Base-by-base conservation (phyloP, 768 basidiomycete species). In the Xerocomus potaroensis region DNA sequence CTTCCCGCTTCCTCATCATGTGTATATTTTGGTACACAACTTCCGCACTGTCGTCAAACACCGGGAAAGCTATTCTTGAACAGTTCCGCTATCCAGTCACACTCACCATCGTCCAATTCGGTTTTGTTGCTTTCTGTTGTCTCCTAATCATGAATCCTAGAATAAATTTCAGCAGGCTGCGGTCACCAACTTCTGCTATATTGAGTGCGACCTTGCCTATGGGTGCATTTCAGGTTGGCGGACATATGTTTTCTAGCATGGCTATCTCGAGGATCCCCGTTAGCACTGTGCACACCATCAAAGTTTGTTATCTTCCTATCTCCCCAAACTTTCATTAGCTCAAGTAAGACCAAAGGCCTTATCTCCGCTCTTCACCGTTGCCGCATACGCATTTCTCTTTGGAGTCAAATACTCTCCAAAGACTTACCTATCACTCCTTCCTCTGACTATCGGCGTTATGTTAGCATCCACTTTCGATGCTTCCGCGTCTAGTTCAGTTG, bases 251-350 rank as follows among this genome's bases (percentile, higher is more conserved):
- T 65, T 93, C 93, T 15, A 95, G 92, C 57, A 85, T 99, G 71
- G 96, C 96, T 10, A 99, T 97, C 43, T 91, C 93, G 40, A 77
- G 92, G 41, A 95, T 97, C 50, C 91, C 89, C 3, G 96, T 99
- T 49, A 92, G 89, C 71, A 99, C 96, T 0, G 93, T 97, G 12
- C 96, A 99, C 66, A 98, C 95, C 38, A 97, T 98, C 69, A 99
- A 99, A 84, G 95, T 95, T 76, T 40, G 38, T 40, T 31, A 10
- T 9, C 45, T 24, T 31, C 27, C 41, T 23, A 14, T 32, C 24
- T 40, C 45, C 15, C 45, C 10, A 7, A 45, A 16, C 35, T 16
- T 30, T 40, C 24, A 33, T 45, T 23, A n/a, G n/a, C 41, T 50
- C 35, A 46, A 44, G 34, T 47, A 11, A 29, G 16, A 22, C 32